Evolutionary conservation across 768 basidiomycete genomes (phyloP).

Genomic region (Calvatia gigantea): DNA sequence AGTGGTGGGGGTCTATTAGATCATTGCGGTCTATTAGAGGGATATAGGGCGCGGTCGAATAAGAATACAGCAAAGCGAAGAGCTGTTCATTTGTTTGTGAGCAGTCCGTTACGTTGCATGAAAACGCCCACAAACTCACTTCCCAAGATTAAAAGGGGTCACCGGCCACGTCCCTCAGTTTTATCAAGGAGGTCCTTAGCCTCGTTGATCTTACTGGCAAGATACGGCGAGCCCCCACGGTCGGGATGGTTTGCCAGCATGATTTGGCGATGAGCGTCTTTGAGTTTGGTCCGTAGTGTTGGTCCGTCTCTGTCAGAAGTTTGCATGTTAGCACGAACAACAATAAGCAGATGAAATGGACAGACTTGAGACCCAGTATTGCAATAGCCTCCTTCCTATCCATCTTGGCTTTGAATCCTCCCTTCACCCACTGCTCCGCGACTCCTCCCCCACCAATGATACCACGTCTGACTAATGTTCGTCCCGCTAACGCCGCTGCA

Average conservation of each 20-base stretch:
- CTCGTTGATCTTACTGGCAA: slow-evolving; percentile 98
- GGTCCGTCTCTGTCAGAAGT: slow-evolving; percentile 66
- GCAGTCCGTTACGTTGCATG: not conserved
- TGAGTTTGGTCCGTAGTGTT: slow-evolving; percentile 69
- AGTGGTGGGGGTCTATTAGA: slow-evolving; percentile 5
- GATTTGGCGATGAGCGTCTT: slow-evolving; percentile 94
- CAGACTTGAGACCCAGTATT: slow-evolving; percentile 90
- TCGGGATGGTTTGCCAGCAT: slow-evolving; percentile 99
- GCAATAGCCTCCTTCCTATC: slow-evolving; percentile 90
- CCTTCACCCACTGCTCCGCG: slow-evolving; percentile 85
- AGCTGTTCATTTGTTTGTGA: not conserved
- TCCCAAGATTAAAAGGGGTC: not conserved
- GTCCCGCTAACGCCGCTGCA: slow-evolving; percentile 70
- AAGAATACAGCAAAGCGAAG: slow-evolving; percentile 8
- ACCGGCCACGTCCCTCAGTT: slow-evolving; percentile 51
- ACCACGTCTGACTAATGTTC: slow-evolving; percentile 65
- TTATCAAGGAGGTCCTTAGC: slow-evolving; percentile 92
- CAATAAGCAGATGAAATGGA: slow-evolving; percentile 16
- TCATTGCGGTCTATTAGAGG: slow-evolving; percentile 6
- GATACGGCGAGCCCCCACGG: slow-evolving; percentile 95
- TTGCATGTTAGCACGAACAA: slow-evolving; percentile 5
- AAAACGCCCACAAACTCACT: not conserved
- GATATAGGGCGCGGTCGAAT: slow-evolving; percentile 1
- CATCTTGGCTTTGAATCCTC: slow-evolving; percentile 96
- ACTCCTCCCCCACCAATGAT: slow-evolving; percentile 54